A percentile compares a stretch with the other conserved stretches of the same genome.
Conservation (phyloP, 225 moss, liverwort and hornwort genomes). For the Straminergon stramineum region DNA sequence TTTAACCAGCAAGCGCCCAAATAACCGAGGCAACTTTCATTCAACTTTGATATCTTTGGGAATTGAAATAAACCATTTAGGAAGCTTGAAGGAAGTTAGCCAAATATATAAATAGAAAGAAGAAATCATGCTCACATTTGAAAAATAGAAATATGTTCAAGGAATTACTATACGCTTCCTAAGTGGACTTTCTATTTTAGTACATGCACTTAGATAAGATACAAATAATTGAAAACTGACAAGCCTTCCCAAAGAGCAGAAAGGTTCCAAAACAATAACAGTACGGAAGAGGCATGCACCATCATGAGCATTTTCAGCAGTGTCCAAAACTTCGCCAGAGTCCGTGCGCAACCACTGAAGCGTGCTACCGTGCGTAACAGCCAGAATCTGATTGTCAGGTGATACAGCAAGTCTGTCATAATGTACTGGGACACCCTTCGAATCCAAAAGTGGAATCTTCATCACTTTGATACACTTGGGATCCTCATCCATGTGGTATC, state of each 20-base stretch:
- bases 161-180: background rate
- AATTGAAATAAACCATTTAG: background rate
- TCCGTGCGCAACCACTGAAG: constrained; percentile 82
- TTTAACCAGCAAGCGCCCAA: background rate
- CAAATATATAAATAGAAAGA: background rate
- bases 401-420: constrained; percentile 84
- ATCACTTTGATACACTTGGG: constrained; percentile 91
- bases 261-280: background rate
- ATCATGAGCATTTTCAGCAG: constrained; percentile 90
- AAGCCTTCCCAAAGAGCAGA: background rate
- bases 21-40: background rate
- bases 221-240: background rate
- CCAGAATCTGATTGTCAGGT: constrained; percentile 75
- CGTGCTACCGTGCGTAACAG: constrained; percentile 56
- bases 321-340: constrained; percentile 77
- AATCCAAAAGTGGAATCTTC: constrained; percentile 59
- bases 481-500: constrained; percentile 94
- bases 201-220: background rate
- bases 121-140: background rate
- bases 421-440: constrained; percentile 44
- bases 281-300: constrained; percentile 29
- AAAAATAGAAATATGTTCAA: background rate
- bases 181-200: background rate
- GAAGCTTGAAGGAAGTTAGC: background rate
- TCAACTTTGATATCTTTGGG: too few species aligned